These are phyloP conservation scores for Candida nitratophila DNA, from an alignment of 805 yeast species.

Conservation along the genomic window DNA sequence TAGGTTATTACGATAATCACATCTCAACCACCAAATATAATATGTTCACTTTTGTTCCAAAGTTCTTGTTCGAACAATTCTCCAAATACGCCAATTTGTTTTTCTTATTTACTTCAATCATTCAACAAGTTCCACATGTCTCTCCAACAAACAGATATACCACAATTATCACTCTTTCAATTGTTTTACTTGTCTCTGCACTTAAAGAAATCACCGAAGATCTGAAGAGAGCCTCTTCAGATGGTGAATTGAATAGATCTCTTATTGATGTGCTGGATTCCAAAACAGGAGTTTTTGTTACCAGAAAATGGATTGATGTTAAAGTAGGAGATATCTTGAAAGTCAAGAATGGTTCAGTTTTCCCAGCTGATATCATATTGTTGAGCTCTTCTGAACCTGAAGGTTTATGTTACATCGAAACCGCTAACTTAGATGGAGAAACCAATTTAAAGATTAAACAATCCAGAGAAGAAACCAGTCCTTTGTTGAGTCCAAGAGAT, in stretches of 20 bases:
- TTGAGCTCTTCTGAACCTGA: conserved; percentile 95
- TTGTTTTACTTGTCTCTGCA: conserved; percentile 87
- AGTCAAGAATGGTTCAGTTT: conserved; percentile 78
- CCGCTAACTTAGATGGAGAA: conserved; percentile 97
- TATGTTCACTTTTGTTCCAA: conserved; percentile 86
- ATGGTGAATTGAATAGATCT: conserved; percentile 76
- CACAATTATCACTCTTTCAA: conserved; percentile 81
- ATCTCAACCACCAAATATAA: conserved; percentile 95
- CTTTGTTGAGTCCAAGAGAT: conserved; percentile 58
- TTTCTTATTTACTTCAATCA: conserved; percentile 83
- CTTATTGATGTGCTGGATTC: conserved; percentile 58
- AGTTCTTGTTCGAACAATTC: conserved; percentile 92
- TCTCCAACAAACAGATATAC: conserved; percentile 95
- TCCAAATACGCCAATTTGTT: conserved; percentile 95
- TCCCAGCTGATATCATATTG: conserved; percentile 88
- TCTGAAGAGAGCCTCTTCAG: conserved; percentile 79
- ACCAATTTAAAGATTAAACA: conserved; percentile 95
- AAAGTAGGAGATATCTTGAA: conserved; percentile 86
- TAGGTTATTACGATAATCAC: conserved; percentile 70
- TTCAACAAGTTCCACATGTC: conserved; percentile 96
- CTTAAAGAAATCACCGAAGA: conserved; percentile 89
- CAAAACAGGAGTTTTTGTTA: conserved; percentile 51
- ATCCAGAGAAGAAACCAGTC: conserved; percentile 70
- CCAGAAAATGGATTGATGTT: conserved; percentile 78
- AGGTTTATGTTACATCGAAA: conserved; percentile 94